A percentile compares a stretch with the other conserved stretches of the same genome.
Evolutionary conservation across 2,329 filamentous ascomycete species (phyloP).

Genomic region (Verticillium dahliae): DNA sequence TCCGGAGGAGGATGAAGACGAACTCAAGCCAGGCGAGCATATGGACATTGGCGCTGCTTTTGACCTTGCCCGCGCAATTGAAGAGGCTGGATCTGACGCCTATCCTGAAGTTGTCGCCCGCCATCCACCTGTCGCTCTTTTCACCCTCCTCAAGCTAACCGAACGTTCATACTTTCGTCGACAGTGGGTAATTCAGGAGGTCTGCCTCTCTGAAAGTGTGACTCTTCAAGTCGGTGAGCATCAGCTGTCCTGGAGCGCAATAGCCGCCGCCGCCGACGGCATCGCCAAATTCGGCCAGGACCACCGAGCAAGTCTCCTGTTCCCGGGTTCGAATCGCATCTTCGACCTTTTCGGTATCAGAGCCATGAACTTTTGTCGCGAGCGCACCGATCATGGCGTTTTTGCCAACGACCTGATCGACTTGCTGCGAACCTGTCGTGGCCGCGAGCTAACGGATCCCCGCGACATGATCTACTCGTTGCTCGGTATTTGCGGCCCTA

Average conservation of each 20-base stretch:
- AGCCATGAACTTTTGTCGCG: neutral
- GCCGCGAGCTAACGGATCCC: neutral
- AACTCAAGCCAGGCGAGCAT: neutral
- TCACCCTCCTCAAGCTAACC: neutral
- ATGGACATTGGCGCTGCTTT: neutral
- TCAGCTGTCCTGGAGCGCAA: neutral
- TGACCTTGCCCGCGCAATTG: neutral
- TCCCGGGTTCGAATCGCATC: neutral
- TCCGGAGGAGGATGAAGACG: constrained; percentile 7
- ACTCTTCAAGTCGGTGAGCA: neutral
- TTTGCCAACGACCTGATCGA: neutral
- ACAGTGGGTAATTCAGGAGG: constrained; percentile 18
- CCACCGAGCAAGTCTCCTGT: neutral
- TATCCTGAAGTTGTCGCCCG: neutral
- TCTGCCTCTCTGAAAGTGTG: constrained; percentile 8
- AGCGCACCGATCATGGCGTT: neutral
- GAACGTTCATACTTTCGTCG: constrained; percentile 14
- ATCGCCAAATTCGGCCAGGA: neutral
- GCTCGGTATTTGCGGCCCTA: neutral
- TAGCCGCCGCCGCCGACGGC: neutral
- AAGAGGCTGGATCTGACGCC: neutral
- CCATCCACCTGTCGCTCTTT: neutral
- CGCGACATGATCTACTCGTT: neutral
- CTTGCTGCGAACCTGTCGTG: neutral
- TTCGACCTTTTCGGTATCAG: neutral